Percentiles rank a stretch among this genome's conserved stretches.
Evolutionary conservation across 495 filamentous ascomycete genomes (phyloP).

Genomic region (Penicillium argentinense): DNA sequence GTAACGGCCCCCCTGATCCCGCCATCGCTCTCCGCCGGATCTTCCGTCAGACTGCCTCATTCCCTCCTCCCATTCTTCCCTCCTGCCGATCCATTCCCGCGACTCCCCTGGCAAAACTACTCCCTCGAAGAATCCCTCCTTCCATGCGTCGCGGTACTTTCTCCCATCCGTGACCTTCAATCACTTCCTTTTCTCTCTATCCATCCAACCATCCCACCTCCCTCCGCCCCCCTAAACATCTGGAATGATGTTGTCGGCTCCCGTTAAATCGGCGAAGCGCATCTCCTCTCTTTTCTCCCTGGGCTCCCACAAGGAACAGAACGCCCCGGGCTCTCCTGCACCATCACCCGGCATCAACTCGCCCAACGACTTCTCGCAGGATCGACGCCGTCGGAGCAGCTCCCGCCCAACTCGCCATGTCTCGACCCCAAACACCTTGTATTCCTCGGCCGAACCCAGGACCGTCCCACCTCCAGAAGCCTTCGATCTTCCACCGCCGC

Average conservation of each 20-base stretch:
- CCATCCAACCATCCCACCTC: slow-evolving; percentile 7
- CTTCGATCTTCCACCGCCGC: slow-evolving; percentile 35
- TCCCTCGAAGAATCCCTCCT: too few species aligned
- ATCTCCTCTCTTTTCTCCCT: slow-evolving; percentile 50
- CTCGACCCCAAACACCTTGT: slow-evolving; percentile 33
- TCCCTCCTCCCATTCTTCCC: slow-evolving; percentile 35
- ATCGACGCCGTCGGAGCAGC: slow-evolving; percentile 30
- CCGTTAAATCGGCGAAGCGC: slow-evolving; percentile 50
- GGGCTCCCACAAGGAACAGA: slow-evolving; percentile 39
- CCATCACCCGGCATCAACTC: slow-evolving; percentile 13
- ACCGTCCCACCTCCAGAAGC: slow-evolving; percentile 34
- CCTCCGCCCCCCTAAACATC: slow-evolving; percentile 4
- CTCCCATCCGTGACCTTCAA: slow-evolving; percentile 3
- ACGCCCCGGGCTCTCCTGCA: slow-evolving; percentile 15
- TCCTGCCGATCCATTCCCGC: slow-evolving; percentile 49
- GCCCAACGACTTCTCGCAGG: slow-evolving; percentile 16
- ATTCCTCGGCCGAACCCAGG: slow-evolving; percentile 25
- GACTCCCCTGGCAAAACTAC: slow-evolving; percentile 14
- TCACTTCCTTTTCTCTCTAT: slow-evolving; percentile 8
- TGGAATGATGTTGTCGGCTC: slow-evolving; percentile 46
- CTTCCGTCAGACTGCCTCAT: slow-evolving; percentile 9
- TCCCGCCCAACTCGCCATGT: slow-evolving; percentile 41
- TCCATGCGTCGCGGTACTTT: slow-evolving; percentile 18
- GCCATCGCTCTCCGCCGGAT: slow-evolving; percentile 1
- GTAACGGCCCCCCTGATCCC: slow-evolving; percentile 1